phyloP scores from a whole-genome alignment of 208 protist species.

The Herpetomonas samuelpessoai region DNA sequence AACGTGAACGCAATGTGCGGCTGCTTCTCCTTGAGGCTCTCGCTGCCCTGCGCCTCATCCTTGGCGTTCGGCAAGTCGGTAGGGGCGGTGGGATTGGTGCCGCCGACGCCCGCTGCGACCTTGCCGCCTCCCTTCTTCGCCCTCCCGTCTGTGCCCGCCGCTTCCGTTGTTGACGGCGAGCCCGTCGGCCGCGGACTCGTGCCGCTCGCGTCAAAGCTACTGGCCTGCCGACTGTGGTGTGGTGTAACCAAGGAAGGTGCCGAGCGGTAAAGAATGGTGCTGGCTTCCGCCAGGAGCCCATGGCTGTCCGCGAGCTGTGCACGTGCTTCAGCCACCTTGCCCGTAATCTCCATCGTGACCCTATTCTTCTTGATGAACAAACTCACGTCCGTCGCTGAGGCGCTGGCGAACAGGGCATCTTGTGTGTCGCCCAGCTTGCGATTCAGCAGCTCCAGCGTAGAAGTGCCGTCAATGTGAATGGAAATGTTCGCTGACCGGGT shows the following conservation, averaged over 20 bases:
- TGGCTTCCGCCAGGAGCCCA: constrained; percentile 35
- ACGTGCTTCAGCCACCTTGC: constrained; percentile 37
- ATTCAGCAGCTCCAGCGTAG: constrained; percentile 59
- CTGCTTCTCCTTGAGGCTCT: background rate
- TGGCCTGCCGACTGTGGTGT: background rate
- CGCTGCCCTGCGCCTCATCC: background rate
- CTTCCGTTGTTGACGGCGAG: no score
- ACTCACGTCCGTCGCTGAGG: constrained; percentile 37
- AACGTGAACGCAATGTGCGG: constrained; percentile 70
- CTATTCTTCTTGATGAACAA: constrained; percentile 64
- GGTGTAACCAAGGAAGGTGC: constrained; percentile 6
- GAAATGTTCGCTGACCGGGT: constrained; percentile 57
- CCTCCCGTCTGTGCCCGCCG: no score
- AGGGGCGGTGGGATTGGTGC: no score
- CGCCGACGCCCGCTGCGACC: background rate
- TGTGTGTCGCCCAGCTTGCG: constrained; percentile 25
- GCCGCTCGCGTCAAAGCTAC: background rate
- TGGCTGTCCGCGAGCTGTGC: constrained; percentile 37
- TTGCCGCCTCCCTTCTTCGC: background rate
- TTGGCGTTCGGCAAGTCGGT: no score
- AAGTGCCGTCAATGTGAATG: constrained; percentile 46
- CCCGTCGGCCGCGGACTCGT: background rate
- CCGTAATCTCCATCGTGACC: constrained; percentile 64
- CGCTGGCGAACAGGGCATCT: constrained; percentile 57
- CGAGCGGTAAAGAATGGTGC: constrained; percentile 33